Conservation (phyloP, 2,329 filamentous ascomycete genomes). For the Xylaria sp. region DNA sequence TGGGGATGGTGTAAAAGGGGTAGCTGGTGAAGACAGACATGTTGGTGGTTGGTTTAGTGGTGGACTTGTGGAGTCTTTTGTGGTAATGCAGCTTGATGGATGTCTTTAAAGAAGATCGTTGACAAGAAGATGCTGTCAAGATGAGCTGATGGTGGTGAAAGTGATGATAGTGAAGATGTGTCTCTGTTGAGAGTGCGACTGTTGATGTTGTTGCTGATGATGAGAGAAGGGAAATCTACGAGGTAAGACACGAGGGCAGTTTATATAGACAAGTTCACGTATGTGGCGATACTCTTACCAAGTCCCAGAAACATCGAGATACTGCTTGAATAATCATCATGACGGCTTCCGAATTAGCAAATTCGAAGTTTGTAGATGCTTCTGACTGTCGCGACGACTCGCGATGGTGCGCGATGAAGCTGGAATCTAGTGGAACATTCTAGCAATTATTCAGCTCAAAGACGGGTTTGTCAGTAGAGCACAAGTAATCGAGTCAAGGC, state of each 20-base stretch:
- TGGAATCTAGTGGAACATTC: no score
- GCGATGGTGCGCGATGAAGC: slow-evolving; percentile 7
- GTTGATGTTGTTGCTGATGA: slow-evolving; percentile 13
- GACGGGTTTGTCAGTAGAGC: no score
- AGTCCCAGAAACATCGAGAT: slow-evolving; percentile 4
- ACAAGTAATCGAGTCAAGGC: no score
- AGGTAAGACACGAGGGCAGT: slow-evolving; percentile 2
- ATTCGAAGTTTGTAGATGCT: neutral
- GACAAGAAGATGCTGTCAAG: no score
- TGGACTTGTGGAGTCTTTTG: slow-evolving; percentile 9
- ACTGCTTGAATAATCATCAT: neutral
- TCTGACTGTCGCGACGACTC: neutral
- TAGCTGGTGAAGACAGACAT: slow-evolving; percentile 56
- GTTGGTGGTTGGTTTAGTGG: slow-evolving; percentile 33
- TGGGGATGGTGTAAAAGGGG: slow-evolving; percentile 42
- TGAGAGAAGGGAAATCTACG: slow-evolving; percentile 15
- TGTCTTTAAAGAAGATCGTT: no score
- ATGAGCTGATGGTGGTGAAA: neutral
- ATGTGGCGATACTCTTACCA: slow-evolving; percentile 17
- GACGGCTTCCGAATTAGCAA: neutral
- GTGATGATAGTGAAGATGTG: no score
- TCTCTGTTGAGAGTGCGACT: slow-evolving; percentile 2
- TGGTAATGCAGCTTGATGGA: slow-evolving; percentile 13
- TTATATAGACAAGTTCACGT: slow-evolving; percentile 24
- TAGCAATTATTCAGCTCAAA: no score